Percentiles rank a stretch among this genome's conserved stretches.
These are phyloP conservation scores for Neurospora tetraspora DNA, from an alignment of 495 filamentous ascomycete species.

Conservation along the genomic window DNA sequence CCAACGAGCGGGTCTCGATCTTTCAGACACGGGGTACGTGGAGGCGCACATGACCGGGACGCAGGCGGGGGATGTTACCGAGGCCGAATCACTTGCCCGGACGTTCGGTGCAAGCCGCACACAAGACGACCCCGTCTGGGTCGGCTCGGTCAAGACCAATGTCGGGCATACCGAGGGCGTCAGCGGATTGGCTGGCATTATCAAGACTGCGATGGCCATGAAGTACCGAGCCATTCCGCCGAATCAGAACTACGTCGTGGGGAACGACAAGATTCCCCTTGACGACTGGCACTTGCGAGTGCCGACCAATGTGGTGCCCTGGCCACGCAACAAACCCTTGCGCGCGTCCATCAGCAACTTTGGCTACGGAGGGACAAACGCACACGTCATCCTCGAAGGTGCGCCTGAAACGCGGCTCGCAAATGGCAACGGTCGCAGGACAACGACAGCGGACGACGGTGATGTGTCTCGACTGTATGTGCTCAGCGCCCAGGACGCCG, in stretches of 20 bases:
- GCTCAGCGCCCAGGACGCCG: constrained; percentile 8
- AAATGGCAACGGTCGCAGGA: neutral
- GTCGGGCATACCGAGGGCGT: constrained; percentile 32
- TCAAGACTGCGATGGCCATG: constrained; percentile 37
- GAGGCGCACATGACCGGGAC: constrained; percentile 33
- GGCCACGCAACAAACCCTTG: constrained; percentile 2
- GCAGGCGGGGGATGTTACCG: constrained; percentile 41
- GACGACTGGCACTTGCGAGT: constrained; percentile 8
- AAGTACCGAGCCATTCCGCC: constrained; percentile 27
- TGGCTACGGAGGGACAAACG: constrained; percentile 41
- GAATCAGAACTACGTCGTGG: constrained; percentile 22
- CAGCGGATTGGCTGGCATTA: constrained; percentile 33
- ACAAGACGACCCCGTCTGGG: constrained; percentile 5
- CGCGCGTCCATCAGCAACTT: constrained; percentile 36
- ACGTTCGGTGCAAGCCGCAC: neutral
- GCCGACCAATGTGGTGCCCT: constrained; percentile 1
- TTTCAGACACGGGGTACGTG: constrained; percentile 17
- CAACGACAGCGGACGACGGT: neutral
- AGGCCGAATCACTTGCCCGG: constrained; percentile 12
- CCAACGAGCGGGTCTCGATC: constrained; percentile 19
- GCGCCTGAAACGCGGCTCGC: neutral
- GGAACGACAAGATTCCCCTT: constrained; percentile 12
- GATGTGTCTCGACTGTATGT: constrained; percentile 2
- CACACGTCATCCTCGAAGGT: constrained; percentile 33
- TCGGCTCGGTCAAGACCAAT: constrained; percentile 37